Evolutionary conservation across 2,329 filamentous ascomycete species (phyloP).

Genomic region (Penicillium hordei): DNA sequence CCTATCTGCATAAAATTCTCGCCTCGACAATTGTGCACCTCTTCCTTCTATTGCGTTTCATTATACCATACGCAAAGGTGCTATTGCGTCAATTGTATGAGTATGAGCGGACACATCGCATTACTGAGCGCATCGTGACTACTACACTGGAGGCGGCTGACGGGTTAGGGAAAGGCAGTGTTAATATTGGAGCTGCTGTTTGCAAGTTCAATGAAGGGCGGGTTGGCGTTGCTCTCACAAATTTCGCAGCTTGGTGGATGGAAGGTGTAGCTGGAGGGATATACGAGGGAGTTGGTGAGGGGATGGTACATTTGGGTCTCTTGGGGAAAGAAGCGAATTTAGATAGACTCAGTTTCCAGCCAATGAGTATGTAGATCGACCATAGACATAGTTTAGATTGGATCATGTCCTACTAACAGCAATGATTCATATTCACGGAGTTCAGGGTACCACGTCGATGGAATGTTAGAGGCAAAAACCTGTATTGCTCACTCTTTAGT

Average conservation of each 20-base stretch:
- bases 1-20: slow-evolving; percentile 60
- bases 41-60: slow-evolving; percentile 60
- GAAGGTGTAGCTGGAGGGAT: slow-evolving; percentile 66
- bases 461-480: background rate
- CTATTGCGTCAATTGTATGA: slow-evolving; percentile 56
- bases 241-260: slow-evolving; percentile 60
- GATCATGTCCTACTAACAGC: background rate
- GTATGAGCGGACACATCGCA: slow-evolving; percentile 66
- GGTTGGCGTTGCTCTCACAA: slow-evolving; percentile 59
- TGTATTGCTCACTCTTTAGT: background rate
- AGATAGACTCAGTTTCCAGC: slow-evolving; percentile 14
- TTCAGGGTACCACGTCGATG: background rate
- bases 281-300: slow-evolving; percentile 62
- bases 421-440: background rate
- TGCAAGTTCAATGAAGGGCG: slow-evolving; percentile 64
- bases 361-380: slow-evolving; percentile 4
- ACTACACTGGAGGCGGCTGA: slow-evolving; percentile 56
- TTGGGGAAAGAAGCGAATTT: slow-evolving; percentile 20
- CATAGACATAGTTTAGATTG: background rate
- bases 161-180: slow-evolving; percentile 52
- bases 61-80: slow-evolving; percentile 61
- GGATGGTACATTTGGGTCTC: slow-evolving; percentile 49
- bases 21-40: slow-evolving; percentile 58
- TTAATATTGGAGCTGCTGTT: slow-evolving; percentile 56
- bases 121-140: slow-evolving; percentile 60